Percentiles rank a stretch among this genome's conserved stretches.
These are phyloP conservation scores for Barbatosphaeria neglecta DNA, from an alignment of 495 filamentous ascomycete species.

Conservation along the genomic window DNA sequence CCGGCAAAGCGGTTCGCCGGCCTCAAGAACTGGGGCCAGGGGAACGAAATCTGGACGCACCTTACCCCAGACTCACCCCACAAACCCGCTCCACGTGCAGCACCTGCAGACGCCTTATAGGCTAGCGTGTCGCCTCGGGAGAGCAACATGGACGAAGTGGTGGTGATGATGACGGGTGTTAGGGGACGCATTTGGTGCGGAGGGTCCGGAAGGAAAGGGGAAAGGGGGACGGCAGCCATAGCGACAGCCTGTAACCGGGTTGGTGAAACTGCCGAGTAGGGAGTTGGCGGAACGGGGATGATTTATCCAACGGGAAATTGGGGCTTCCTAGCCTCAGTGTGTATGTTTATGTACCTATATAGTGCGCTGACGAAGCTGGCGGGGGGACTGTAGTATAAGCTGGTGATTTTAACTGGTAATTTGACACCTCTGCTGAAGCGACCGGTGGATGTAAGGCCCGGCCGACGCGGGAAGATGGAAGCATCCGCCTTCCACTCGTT, in stretches of 20 bases:
- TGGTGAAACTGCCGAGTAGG: not conserved
- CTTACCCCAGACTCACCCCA: conserved; percentile 17
- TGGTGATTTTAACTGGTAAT: too few relatives aligned
- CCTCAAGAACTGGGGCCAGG: conserved; percentile 20
- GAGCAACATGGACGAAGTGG: too few relatives aligned
- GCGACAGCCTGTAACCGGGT: not conserved
- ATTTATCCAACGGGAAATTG: conserved; percentile 1
- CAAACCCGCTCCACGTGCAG: not conserved
- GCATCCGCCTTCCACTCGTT: too few relatives aligned
- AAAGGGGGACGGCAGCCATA: too few relatives aligned
- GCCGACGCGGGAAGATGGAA: too few relatives aligned
- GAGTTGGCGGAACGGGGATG: not conserved
- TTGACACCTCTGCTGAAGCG: too few relatives aligned
- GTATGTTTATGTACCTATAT: not conserved
- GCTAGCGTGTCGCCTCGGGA: not conserved
- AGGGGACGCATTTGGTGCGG: too few relatives aligned
- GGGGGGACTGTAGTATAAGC: not conserved
- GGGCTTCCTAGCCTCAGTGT: not conserved
- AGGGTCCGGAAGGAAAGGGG: too few relatives aligned
- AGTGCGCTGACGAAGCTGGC: conserved; percentile 1
- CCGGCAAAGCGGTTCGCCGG: conserved; percentile 14
- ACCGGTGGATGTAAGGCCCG: not conserved
- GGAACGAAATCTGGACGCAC: conserved; percentile 41
- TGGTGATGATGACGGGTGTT: too few relatives aligned
- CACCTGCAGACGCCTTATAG: not conserved